Evolutionary conservation across 805 yeast genomes (phyloP).

Genomic region (Blastobotrys chiropterorum): DNA sequence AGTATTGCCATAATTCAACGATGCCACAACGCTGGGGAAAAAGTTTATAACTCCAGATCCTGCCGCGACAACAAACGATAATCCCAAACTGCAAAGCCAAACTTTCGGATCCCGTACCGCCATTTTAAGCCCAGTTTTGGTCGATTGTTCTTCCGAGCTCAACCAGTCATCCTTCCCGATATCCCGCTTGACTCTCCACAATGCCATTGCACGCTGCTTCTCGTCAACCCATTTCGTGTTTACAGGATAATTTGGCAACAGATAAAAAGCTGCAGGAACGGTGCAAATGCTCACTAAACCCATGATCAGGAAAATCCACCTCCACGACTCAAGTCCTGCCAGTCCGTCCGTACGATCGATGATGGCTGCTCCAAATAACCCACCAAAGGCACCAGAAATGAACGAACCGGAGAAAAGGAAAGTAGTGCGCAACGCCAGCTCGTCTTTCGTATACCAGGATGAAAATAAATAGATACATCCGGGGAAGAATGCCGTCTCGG

Average conservation of each 20-base stretch:
- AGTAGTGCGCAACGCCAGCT: constrained; percentile 35
- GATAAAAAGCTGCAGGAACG: constrained; percentile 37
- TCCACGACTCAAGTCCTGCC: constrained; percentile 41
- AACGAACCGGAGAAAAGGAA: constrained; percentile 34
- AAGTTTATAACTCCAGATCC: constrained; percentile 58
- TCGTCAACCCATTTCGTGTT: constrained; percentile 26
- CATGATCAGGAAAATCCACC: constrained; percentile 47
- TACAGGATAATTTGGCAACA: constrained; percentile 49
- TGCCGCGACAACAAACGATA: constrained; percentile 39
- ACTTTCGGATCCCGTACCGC: constrained; percentile 23
- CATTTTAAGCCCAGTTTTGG: constrained; percentile 3
- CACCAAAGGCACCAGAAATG: constrained; percentile 50
- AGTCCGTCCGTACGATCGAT: constrained; percentile 37
- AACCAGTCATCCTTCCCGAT: constrained; percentile 14
- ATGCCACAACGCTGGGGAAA: constrained; percentile 55
- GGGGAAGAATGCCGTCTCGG: constrained; percentile 40
- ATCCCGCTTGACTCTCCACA: constrained; percentile 17
- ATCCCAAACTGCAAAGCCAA: constrained; percentile 11
- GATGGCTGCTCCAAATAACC: constrained; percentile 38
- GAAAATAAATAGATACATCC: constrained; percentile 36
- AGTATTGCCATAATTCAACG: constrained; percentile 45
- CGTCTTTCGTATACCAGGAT: constrained; percentile 34
- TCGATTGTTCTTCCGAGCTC: background rate
- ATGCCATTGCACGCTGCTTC: constrained; percentile 17
- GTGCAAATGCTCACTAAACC: constrained; percentile 31